phyloP scores from a whole-genome alignment of 352 stramenopile genomes.

The Phytopythium oedochilum region DNA sequence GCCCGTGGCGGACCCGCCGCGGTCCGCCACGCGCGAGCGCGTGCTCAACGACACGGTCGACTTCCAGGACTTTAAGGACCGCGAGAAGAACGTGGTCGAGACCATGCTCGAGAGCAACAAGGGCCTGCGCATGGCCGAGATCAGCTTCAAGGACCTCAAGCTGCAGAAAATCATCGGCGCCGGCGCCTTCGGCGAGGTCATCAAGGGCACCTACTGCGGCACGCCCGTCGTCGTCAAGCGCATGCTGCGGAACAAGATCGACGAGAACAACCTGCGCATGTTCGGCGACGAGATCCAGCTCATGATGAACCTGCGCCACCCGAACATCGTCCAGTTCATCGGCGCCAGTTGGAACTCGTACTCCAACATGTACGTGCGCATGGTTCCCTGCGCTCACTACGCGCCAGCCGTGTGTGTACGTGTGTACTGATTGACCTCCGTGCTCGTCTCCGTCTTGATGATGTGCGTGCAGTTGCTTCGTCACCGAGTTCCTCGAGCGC shows the following conservation, averaged over 20 bases:
- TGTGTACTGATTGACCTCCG: not conserved
- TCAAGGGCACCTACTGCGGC: constrained; percentile 87
- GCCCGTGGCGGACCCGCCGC: not conserved
- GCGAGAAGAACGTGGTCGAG: constrained; percentile 85
- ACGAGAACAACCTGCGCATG: constrained; percentile 85
- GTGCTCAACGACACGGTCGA: constrained; percentile 53
- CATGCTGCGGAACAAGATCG: constrained; percentile 89
- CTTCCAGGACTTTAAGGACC: constrained; percentile 84
- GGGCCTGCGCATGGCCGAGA: constrained; percentile 80
- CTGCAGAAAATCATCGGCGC: constrained; percentile 86
- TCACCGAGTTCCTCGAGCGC: constrained; percentile 84
- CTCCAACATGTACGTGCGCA: constrained; percentile 80
- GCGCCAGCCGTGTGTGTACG: too few relatives aligned
- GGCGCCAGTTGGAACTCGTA: constrained; percentile 90
- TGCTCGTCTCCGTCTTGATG: not conserved
- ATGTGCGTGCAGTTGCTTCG: constrained; percentile 60
- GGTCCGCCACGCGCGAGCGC: constrained; percentile 6
- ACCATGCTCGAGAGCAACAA: constrained; percentile 89
- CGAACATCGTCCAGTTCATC: constrained; percentile 90
- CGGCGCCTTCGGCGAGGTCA: constrained; percentile 83
- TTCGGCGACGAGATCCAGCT: constrained; percentile 88
- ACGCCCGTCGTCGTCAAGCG: constrained; percentile 86
- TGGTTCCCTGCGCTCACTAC: too few relatives aligned
- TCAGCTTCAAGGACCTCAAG: constrained; percentile 88
- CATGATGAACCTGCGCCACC: constrained; percentile 88